These are phyloP conservation scores for Lasiodiplodia citricola DNA, from an alignment of 2,329 filamentous ascomycete species.

Conservation along the genomic window DNA sequence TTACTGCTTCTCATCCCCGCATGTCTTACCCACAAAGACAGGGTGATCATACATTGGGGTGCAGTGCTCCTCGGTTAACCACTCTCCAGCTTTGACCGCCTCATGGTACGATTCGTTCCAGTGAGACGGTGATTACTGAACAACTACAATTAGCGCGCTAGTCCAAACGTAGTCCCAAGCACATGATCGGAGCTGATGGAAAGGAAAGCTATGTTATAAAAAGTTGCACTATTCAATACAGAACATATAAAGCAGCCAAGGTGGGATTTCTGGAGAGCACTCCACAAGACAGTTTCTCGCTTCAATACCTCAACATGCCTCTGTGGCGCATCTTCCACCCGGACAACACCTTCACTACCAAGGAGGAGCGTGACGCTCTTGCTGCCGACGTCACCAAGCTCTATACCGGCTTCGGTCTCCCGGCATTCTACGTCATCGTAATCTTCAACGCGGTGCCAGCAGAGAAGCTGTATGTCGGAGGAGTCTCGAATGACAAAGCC, in stretches of 20 bases:
- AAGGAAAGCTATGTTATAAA: neutral
- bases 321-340: constrained; percentile 53
- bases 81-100: neutral
- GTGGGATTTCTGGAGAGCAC: no score
- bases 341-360: constrained; percentile 25
- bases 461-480: constrained; percentile 40
- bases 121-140: constrained; percentile 2
- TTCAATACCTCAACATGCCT: constrained; percentile 41
- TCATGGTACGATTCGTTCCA: neutral
- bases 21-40: neutral
- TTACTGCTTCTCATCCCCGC: neutral
- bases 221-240: neutral
- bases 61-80: neutral
- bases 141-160: neutral
- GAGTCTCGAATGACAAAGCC: constrained; percentile 23
- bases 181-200: no score
- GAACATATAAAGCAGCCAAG: neutral
- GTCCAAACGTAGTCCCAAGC: neutral
- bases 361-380: constrained; percentile 31
- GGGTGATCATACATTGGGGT: neutral
- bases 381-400: constrained; percentile 48
- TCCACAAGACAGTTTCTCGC: neutral
- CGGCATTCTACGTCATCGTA: constrained; percentile 53
- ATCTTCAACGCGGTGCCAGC: constrained; percentile 44
- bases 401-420: constrained; percentile 45